Evolutionary conservation across 1,284 basidiomycete species (phyloP), one percentile per base, ranked within the genome.

Genomic region (Heterobasidion occidentale): DNA sequence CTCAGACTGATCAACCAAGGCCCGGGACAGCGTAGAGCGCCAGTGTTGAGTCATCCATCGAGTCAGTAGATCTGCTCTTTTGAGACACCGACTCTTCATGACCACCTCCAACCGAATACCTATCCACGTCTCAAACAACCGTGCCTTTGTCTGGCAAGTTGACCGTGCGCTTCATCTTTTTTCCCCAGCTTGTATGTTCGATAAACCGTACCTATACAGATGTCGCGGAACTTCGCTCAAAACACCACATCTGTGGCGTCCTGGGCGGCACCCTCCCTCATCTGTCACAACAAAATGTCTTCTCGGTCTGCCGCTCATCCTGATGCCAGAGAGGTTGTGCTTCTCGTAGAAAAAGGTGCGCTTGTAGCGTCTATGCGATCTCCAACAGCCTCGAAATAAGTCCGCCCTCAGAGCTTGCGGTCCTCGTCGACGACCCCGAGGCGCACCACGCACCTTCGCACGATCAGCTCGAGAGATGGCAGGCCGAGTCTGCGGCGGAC

Each of bases 251-350:
- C 51, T 93, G 89, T 63, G 95, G 96, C 42, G 76, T 94, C 52
- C 73, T 98, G 46, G 82, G 82, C 0, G 97, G 97, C 0, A 98
- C 97, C 0, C 79, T 99, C 95, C 38, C 97, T 2, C 91, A 95
- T 66, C 80, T 98, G 0, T 88, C 93, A 4, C 96, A 98, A 67
- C 97, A 99, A 72, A 99, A 99, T 71, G 84, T 92, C 1, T 99
- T 99, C 77, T 99, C 15, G 97, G 97, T 12, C 72, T 94, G 15
- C 97, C 97, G 1, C 74, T 98, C 2, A 76, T 93, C 17, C 75
- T 99, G 1, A 82, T 94, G 70, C 90, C 92, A 0, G 97, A 68
- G 97, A 99, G 69, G 92, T 90, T 2, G 90, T 91, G 2, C 77
- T 94, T 33, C 81, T 99, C 3, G 80, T 98, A 3, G 79, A 89